Evolutionary conservation across 768 basidiomycete species (phyloP).

Genomic region (Tulasnella sp.): DNA sequence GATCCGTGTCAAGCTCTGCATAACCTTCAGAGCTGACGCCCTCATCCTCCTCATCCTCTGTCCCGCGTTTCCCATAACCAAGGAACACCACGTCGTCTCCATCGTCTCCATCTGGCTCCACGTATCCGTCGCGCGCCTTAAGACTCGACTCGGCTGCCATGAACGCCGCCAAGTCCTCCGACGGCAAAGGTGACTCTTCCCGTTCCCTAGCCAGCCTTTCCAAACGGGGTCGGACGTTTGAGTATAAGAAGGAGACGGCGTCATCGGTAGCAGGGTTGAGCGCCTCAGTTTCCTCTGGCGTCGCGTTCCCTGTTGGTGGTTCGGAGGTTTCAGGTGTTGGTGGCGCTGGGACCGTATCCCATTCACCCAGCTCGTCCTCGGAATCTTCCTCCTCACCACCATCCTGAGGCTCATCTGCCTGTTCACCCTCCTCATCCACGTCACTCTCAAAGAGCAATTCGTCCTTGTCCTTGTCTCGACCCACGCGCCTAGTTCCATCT

Average conservation of each 20-base stretch:
- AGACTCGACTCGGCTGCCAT: constrained; percentile 9
- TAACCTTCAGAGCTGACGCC: neutral
- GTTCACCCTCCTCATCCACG: neutral
- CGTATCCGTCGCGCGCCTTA: neutral
- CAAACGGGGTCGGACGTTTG: constrained; percentile 8
- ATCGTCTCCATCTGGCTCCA: constrained; percentile 7
- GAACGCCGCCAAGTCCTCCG: constrained; percentile 11
- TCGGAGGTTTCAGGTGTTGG: neutral
- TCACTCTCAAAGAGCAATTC: neutral
- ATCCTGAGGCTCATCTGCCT: neutral
- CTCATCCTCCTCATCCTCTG: neutral
- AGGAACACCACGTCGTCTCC: constrained; percentile 1
- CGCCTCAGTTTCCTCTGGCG: neutral
- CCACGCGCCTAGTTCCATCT: neutral
- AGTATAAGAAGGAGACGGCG: constrained; percentile 7
- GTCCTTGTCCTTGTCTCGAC: neutral
- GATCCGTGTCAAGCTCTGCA: too few species aligned
- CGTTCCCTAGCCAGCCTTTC: constrained; percentile 4
- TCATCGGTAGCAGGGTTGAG: neutral
- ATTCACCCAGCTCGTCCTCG: constrained; percentile 3
- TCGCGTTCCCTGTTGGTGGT: neutral
- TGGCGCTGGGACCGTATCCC: constrained; percentile 4
- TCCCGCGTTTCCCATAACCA: constrained; percentile 3
- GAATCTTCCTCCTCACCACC: neutral
- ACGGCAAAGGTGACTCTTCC: constrained; percentile 11